Conservation (phyloP, 176 grass and related monocot species). For the Bolboschoenus planiculmis region DNA sequence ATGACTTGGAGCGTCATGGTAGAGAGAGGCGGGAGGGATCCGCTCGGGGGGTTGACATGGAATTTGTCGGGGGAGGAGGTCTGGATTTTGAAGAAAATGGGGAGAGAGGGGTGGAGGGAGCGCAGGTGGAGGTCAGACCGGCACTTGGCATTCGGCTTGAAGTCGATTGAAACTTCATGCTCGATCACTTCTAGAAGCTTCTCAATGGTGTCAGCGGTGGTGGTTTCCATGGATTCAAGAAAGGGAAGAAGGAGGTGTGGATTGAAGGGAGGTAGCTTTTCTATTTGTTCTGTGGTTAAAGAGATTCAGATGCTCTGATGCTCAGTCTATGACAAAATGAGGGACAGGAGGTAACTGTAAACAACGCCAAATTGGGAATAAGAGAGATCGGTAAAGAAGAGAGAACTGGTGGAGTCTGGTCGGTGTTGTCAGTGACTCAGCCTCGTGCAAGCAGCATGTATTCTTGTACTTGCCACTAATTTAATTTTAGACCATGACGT, state of each 20-base stretch:
- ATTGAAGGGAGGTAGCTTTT: background rate
- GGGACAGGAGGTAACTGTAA: background rate
- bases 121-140: slow-evolving; percentile 59
- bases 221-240: background rate
- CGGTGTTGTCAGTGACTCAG: background rate
- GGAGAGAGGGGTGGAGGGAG: slow-evolving; percentile 45
- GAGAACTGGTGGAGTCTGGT: background rate
- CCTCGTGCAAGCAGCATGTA: background rate
- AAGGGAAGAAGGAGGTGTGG: background rate
- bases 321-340: background rate
- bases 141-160: slow-evolving; percentile 71
- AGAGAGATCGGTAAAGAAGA: background rate
- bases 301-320: slow-evolving; percentile 24
- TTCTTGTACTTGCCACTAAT: too few relatives aligned
- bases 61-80: slow-evolving; percentile 89
- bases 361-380: background rate
- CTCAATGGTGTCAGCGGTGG: background rate
- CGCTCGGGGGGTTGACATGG: slow-evolving; percentile 80
- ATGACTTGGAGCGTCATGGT: slow-evolving; percentile 56
- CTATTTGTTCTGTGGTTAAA: background rate
- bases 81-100: slow-evolving; percentile 82
- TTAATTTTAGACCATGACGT: too few relatives aligned
- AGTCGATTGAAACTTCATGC: slow-evolving; percentile 67
- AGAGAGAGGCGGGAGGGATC: slow-evolving; percentile 59
- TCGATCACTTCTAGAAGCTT: slow-evolving; percentile 54